Evolutionary conservation across 176 grass and related monocot genomes (phyloP), one percentile per base, ranked within the genome.

Genomic region (Carex parvula): DNA sequence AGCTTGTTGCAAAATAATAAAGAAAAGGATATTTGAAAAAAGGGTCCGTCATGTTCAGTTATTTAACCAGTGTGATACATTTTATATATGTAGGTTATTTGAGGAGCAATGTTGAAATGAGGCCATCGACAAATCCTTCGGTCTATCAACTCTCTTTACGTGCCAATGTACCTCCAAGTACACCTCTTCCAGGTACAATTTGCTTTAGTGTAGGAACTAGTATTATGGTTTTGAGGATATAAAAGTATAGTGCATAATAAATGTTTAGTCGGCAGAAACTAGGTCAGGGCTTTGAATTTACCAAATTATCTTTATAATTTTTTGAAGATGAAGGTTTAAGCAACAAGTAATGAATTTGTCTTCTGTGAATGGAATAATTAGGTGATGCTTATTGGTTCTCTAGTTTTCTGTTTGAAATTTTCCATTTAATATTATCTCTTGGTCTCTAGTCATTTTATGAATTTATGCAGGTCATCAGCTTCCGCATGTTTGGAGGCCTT

Each of bases 181-280:
- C 44, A 83, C 81, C 81, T 63, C 37, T 83, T 83, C 81, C 81
- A 52, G 81, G 79, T 81, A 81, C 35, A 14, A 57, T 78, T 18
- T 56, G 30, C 52, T 56, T 78, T 16, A 39, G 37, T 39, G 37
- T 5, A 39, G 37, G 29, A 18, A 57, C 22, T 77, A 32, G 24
- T 78, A 7, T 57, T 78, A 16, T 14, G 6, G 13, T 56, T 55
- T 55, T 57, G 15, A 32, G 26, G 73, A 32, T 55, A 57, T 78
- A 77, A 30, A 77, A 55, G 44, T 56, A 77, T 26, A 77, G 72
- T 77, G 21, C 14, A 77, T 52, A 5, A 77, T 53, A 30, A 17
- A 12, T 78, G 52, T 78, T 30, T 26, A 32, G 50, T 35, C 2
- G 4, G 14, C 58, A 56, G 52, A 58, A 57, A 33, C 53, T 35